Percentiles rank a stretch among this genome's conserved stretches.
Conservation (phyloP, 192 early-diverging fungal species). For the Coemansia sp. region DNA sequence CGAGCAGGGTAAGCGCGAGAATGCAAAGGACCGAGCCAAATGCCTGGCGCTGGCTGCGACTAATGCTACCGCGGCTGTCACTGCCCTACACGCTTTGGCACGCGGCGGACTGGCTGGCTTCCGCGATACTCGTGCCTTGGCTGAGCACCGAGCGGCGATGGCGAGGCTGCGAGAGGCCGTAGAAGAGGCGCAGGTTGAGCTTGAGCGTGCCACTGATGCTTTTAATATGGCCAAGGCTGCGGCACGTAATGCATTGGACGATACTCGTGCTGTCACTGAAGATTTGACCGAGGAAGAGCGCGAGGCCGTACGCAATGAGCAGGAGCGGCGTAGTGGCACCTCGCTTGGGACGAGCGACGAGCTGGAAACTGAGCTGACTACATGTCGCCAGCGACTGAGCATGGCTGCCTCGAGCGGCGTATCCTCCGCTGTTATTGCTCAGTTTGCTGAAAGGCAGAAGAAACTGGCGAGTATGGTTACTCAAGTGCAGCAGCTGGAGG, state of each 20-base stretch:
- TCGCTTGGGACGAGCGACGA: constrained; percentile 54
- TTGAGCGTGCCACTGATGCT: constrained; percentile 44
- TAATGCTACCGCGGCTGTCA: not conserved
- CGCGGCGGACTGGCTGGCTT: constrained; percentile 19
- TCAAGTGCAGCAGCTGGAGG: constrained; percentile 49
- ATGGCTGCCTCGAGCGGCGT: constrained; percentile 43
- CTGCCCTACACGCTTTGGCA: constrained; percentile 15
- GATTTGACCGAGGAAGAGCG: constrained; percentile 60
- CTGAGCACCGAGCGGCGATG: constrained; percentile 21
- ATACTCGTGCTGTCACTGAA: constrained; percentile 61
- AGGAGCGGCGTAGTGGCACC: constrained; percentile 29
- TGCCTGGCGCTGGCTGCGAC: constrained; percentile 11
- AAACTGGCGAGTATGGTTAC: constrained; percentile 59
- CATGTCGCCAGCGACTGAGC: constrained; percentile 44
- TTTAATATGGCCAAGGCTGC: constrained; percentile 56
- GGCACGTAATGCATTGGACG: constrained; percentile 52
- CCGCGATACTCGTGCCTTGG: constrained; percentile 12
- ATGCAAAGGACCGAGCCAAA: constrained; percentile 23
- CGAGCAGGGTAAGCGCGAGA: constrained; percentile 14
- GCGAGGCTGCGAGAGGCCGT: constrained; percentile 39
- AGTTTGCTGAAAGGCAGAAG: constrained; percentile 66
- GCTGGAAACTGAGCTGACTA: constrained; percentile 65
- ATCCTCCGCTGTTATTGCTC: constrained; percentile 60
- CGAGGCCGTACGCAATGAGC: constrained; percentile 51
- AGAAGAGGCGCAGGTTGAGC: constrained; percentile 38